These are phyloP conservation scores for Metarhizium album DNA, from an alignment of 2,329 filamentous ascomycete species.

Conservation along the genomic window DNA sequence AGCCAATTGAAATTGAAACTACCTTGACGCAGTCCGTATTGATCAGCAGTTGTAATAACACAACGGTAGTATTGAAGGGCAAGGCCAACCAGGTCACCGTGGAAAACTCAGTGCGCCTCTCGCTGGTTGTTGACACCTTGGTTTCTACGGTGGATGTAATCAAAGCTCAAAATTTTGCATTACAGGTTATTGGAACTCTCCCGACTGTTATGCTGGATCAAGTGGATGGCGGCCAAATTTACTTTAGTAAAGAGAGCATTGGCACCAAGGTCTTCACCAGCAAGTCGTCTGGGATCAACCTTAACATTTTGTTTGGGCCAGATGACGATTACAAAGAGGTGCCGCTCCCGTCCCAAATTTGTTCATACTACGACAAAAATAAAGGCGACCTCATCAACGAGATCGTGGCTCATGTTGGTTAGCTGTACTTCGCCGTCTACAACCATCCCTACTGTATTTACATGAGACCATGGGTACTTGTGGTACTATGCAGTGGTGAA, in stretches of 20 bases:
- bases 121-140: constrained; percentile 78
- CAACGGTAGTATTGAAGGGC: constrained; percentile 77
- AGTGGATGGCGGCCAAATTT: constrained; percentile 81
- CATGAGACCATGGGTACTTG: not conserved
- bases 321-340: constrained; percentile 81
- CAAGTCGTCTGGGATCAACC: constrained; percentile 79
- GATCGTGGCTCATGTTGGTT: constrained; percentile 92
- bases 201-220: constrained; percentile 89
- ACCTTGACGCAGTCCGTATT: constrained; percentile 79
- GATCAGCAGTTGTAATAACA: constrained; percentile 84
- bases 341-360: constrained; percentile 81
- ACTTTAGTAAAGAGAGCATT: constrained; percentile 70
- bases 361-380: constrained; percentile 57
- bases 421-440: not conserved
- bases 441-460: not conserved
- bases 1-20: constrained; percentile 72
- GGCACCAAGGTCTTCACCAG: constrained; percentile 77
- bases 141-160: constrained; percentile 90
- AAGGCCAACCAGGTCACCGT: constrained; percentile 97
- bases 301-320: constrained; percentile 63
- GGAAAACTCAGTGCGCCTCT: constrained; percentile 78
- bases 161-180: constrained; percentile 85
- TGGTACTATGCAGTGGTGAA: not conserved
- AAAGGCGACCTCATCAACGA: constrained; percentile 75
- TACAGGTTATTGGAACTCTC: constrained; percentile 80